phyloP scores from a whole-genome alignment of 768 basidiomycete genomes.

The Hydnomerulius pinastri region DNA sequence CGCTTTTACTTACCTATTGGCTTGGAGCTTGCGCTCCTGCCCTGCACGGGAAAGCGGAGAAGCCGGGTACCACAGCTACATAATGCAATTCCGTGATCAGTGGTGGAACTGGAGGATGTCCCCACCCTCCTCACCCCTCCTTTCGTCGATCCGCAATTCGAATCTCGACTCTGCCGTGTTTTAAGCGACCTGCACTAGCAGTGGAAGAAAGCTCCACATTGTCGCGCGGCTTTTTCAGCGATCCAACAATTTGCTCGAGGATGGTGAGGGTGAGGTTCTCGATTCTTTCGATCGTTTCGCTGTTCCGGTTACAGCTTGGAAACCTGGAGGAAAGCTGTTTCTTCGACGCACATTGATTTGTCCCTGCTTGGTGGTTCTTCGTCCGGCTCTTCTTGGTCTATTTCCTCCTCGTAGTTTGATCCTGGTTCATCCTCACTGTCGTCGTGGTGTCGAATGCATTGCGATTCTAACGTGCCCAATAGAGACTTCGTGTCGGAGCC shows the following conservation, averaged over 20 bases:
- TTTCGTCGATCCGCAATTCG: slow-evolving; percentile 40
- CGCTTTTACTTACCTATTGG: slow-evolving; percentile 40
- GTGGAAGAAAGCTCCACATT: background rate
- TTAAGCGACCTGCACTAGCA: slow-evolving; percentile 1
- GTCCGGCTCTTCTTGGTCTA: slow-evolving; percentile 14
- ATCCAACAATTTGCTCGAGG: slow-evolving; percentile 31
- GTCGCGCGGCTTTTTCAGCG: slow-evolving; percentile 10
- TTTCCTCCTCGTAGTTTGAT: slow-evolving; percentile 4
- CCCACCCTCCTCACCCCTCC: slow-evolving; percentile 29
- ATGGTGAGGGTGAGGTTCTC: slow-evolving; percentile 33
- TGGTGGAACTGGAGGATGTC: slow-evolving; percentile 5
- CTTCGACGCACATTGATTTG: slow-evolving; percentile 11
- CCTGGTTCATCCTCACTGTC: background rate
- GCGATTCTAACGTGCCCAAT: too few relatives aligned
- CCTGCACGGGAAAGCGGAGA: slow-evolving; percentile 40
- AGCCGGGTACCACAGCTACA: slow-evolving; percentile 21
- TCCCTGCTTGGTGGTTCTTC: slow-evolving; percentile 4
- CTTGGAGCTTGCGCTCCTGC: slow-evolving; percentile 37
- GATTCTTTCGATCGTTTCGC: slow-evolving; percentile 27
- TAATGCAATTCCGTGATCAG: background rate
- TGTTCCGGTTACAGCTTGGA: slow-evolving; percentile 6
- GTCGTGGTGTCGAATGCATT: too few relatives aligned
- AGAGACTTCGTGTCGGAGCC: too few relatives aligned
- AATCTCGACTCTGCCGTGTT: slow-evolving; percentile 32
- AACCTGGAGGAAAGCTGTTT: too few relatives aligned